Evolutionary conservation across 805 yeast species (phyloP), one percentile per base, ranked within the genome.

Genomic region (Candida hispaniensis): DNA sequence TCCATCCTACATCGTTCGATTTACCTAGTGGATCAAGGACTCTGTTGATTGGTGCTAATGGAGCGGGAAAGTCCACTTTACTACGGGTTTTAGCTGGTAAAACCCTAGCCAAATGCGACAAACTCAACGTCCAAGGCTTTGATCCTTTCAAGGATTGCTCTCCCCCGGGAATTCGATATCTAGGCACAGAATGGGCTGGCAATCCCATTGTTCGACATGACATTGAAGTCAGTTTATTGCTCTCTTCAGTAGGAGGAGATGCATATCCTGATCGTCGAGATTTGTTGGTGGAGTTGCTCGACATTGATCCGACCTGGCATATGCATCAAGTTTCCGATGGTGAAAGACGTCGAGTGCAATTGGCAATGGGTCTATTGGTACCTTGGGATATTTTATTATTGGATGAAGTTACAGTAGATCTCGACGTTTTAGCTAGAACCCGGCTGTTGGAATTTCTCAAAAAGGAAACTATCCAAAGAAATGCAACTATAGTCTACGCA

Each of bases 181-280:
- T 91, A 26, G 98, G 98, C 3, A 91, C 97, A 0, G 98, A 91
- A 51, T 91, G 98, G 98, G 94, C 94, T 5, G 71, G 79, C 38
- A 91, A 85, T 58, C 80, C 82, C 12, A 75, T 86, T 33, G 91
- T 88, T 6, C 75, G 86, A 48, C 66, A 95, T 43, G 98, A 91
- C 55, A 81, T 91, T 38, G 85, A 93, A 0, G 96, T 91, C 7
- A 65, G 75, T 12, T 71, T 79, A 19, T 62, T 91, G 41, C 68
- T 91, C 30, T 67, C 76, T 10, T 76, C 93, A 14, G 72, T 91
- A 39, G 97, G 97, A 0, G 79, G 82, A n/a, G 75, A 75, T 18
- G 69, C 67, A 20, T 82, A 60, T 48, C 64, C 74, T 0, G 86
- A 78, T 24, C 69, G 97, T 47, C 68, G 95, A 40, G 88, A 85